Conservation (phyloP, 2,329 filamentous ascomycete genomes). For the Talaromyces verruculosus region DNA sequence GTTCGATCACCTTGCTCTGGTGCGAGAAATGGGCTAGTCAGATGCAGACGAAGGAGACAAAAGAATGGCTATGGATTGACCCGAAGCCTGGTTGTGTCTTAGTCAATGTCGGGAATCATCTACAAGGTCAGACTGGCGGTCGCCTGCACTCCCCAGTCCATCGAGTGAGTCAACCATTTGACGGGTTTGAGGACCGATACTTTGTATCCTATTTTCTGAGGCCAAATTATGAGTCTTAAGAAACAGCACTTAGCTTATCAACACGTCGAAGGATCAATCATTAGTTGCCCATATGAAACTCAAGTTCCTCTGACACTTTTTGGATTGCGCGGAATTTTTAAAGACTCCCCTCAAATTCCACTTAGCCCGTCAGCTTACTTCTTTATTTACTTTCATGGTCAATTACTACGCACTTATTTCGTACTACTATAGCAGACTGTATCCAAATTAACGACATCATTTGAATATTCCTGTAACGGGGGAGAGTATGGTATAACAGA, state of each 20-base stretch:
- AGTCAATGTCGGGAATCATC: slow-evolving; percentile 4
- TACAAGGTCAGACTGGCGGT: background rate
- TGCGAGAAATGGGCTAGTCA: slow-evolving; percentile 7
- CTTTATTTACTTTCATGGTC: background rate
- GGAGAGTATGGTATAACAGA: background rate
- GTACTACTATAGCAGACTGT: background rate
- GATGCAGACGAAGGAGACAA: background rate
- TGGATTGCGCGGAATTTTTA: background rate
- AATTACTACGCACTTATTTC: background rate
- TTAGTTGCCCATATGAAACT: background rate
- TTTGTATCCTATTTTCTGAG: slow-evolving; percentile 9
- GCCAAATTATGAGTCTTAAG: background rate
- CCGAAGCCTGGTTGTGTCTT: background rate
- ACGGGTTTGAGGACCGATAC: slow-evolving; percentile 2
- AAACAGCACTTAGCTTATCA: background rate
- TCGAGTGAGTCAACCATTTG: slow-evolving; percentile 23
- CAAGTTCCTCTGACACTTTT: background rate
- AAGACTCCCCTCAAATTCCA: background rate
- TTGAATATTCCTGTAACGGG: background rate
- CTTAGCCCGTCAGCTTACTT: background rate
- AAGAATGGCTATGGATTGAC: slow-evolving; percentile 6
- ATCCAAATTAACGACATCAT: background rate
- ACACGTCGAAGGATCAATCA: too few species aligned
- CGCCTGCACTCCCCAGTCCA: slow-evolving; percentile 5
- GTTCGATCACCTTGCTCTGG: slow-evolving; percentile 5